phyloP scores from a whole-genome alignment of 176 grass and related monocot genomes.

The Hsuehochloa calcarea region DNA sequence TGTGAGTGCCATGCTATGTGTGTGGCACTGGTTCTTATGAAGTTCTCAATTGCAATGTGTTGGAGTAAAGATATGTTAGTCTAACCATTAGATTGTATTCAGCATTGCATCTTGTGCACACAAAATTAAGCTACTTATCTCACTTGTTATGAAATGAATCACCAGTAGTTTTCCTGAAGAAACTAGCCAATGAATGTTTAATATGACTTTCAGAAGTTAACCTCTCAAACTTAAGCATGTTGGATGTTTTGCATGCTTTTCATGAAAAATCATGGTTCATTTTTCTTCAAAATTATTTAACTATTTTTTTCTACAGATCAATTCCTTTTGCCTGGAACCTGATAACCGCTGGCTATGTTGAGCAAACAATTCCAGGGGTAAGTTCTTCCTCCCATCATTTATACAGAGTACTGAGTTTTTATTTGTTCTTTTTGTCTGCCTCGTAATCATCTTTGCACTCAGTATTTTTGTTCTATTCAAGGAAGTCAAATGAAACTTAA shows the following conservation, averaged over 20 bases:
- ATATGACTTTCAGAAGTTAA: not conserved
- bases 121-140: not conserved
- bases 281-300: not conserved
- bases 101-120: not conserved
- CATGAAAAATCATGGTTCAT: not conserved
- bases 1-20: not conserved
- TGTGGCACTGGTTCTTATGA: not conserved
- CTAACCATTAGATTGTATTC: constrained; percentile 4
- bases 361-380: constrained; percentile 93
- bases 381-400: constrained; percentile 25
- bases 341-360: constrained; percentile 90
- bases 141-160: constrained; percentile 8
- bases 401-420: not conserved
- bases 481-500: not conserved
- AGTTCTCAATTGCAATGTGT: not conserved
- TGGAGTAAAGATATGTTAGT: not conserved
- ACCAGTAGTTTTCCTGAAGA: not conserved
- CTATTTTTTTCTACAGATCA: constrained; percentile 48
- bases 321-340: constrained; percentile 98
- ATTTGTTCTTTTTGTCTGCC: constrained; percentile 2
- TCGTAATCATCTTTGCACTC: not conserved
- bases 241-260: not conserved
- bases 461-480: not conserved
- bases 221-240: not conserved
- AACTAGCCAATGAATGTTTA: not conserved